Conservation (phyloP, 2,329 filamentous ascomycete genomes). For the Verticillium zaregamsianum region DNA sequence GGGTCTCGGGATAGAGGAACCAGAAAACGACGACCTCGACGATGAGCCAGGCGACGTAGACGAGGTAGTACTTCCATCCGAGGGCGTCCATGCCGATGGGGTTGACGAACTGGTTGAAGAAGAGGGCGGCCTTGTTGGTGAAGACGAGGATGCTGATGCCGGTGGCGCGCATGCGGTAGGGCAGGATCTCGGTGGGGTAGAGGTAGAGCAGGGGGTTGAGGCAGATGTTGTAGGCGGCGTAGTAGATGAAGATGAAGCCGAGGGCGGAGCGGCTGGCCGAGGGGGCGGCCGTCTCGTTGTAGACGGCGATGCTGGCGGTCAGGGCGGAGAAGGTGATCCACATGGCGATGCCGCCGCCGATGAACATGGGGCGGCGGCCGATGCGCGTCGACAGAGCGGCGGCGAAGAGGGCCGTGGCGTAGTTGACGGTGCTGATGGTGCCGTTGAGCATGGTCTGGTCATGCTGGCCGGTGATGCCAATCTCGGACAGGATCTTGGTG, state of each 20-base stretch:
- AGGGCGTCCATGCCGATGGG: constrained; percentile 21
- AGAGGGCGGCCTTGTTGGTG: constrained; percentile 15
- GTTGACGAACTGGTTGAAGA: constrained; percentile 32
- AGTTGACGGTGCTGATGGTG: constrained; percentile 2
- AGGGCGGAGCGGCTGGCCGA: constrained; percentile 4
- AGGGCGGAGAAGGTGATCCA: constrained; percentile 5
- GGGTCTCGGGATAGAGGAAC: background rate
- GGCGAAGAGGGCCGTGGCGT: constrained; percentile 1
- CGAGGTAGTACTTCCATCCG: constrained; percentile 17
- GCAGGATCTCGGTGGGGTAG: constrained; percentile 22
- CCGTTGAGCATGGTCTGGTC: constrained; percentile 36
- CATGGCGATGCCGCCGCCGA: constrained; percentile 22
- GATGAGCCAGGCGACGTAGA: constrained; percentile 8
- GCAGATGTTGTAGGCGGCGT: constrained; percentile 7
- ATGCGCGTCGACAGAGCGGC: constrained; percentile 1
- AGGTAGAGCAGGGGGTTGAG: background rate
- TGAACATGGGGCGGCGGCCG: constrained; percentile 19
- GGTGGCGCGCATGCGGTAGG: constrained; percentile 18
- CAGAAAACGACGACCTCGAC: background rate
- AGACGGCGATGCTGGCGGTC: constrained; percentile 6
- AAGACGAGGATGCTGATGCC: constrained; percentile 19
- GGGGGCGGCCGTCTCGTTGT: constrained; percentile 1
- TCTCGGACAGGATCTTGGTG: constrained; percentile 23
- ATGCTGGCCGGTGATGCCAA: constrained; percentile 23
- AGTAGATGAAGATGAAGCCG: constrained; percentile 34